Conservation (phyloP, 768 basidiomycete genomes). For the Tephrocybe rancida region DNA sequence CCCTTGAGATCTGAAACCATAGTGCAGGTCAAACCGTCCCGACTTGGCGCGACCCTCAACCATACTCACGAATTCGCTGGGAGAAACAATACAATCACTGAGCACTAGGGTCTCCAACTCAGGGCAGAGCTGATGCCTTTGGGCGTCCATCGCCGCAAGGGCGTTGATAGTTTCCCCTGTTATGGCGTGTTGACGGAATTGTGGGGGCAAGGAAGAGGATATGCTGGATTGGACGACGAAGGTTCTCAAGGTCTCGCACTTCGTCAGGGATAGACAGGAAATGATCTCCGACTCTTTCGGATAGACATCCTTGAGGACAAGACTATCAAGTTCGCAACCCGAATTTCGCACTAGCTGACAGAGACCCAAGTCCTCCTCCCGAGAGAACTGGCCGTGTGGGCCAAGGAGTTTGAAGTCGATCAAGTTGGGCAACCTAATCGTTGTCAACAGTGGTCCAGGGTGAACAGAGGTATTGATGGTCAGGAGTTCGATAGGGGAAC, state of each 20-base stretch:
- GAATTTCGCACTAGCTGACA: neutral
- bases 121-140: neutral
- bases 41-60: neutral
- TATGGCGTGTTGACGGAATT: neutral
- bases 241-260: neutral
- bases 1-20: neutral
- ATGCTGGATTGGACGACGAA: neutral
- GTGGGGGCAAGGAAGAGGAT: neutral
- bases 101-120: neutral
- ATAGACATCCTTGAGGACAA: constrained; percentile 1
- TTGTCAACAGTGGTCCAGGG: neutral
- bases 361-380: neutral
- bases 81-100: neutral
- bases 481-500: neutral
- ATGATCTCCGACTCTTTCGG: neutral
- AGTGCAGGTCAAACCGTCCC: neutral
- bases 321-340: neutral
- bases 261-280: neutral
- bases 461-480: neutral
- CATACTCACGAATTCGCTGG: neutral
- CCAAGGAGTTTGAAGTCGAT: neutral
- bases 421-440: neutral
- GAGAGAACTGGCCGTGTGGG: neutral
- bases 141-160: neutral
- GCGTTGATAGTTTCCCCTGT: neutral